phyloP scores from a whole-genome alignment of 2,329 filamentous ascomycete species.

The Aureobasidium sp. region DNA sequence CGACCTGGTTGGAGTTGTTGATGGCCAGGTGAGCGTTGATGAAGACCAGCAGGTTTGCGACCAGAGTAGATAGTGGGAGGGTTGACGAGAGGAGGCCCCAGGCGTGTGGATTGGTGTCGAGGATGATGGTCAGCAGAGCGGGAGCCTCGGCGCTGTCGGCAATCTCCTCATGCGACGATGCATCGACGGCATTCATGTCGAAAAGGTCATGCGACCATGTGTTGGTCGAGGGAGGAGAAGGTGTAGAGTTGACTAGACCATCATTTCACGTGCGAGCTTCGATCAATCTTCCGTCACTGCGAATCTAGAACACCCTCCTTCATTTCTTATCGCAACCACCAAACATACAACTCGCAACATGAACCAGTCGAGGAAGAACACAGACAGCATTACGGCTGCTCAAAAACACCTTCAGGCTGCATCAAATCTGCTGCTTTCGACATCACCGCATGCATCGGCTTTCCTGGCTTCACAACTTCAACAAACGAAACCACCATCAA shows the following conservation, averaged over 20 bases:
- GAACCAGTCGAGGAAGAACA: slow-evolving; percentile 1
- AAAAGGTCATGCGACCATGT: slow-evolving; percentile 12
- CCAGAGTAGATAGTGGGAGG: slow-evolving; percentile 73
- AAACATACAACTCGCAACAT: background rate
- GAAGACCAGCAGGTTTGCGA: slow-evolving; percentile 89
- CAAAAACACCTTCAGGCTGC: slow-evolving; percentile 10
- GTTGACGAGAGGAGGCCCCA: slow-evolving; percentile 72
- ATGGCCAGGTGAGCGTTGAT: slow-evolving; percentile 94
- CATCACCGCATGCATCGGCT: slow-evolving; percentile 15
- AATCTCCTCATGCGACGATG: slow-evolving; percentile 39
- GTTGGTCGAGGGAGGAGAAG: background rate
- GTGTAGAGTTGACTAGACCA: background rate
- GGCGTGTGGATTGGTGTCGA: slow-evolving; percentile 94
- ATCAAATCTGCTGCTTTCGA: slow-evolving; percentile 2
- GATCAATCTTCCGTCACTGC: slow-evolving; percentile 6
- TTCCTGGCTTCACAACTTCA: slow-evolving; percentile 11
- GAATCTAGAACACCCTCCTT: background rate
- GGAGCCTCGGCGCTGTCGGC: slow-evolving; percentile 44
- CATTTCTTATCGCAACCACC: background rate
- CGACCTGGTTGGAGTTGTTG: slow-evolving; percentile 88
- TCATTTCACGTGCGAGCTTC: slow-evolving; percentile 3
- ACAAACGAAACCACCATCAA: background rate
- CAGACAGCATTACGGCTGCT: background rate
- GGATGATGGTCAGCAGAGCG: slow-evolving; percentile 79
- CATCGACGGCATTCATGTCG: slow-evolving; percentile 61